Conservation (phyloP, 208 protist genomes). For the Acanthamoeba lenticulata region DNA sequence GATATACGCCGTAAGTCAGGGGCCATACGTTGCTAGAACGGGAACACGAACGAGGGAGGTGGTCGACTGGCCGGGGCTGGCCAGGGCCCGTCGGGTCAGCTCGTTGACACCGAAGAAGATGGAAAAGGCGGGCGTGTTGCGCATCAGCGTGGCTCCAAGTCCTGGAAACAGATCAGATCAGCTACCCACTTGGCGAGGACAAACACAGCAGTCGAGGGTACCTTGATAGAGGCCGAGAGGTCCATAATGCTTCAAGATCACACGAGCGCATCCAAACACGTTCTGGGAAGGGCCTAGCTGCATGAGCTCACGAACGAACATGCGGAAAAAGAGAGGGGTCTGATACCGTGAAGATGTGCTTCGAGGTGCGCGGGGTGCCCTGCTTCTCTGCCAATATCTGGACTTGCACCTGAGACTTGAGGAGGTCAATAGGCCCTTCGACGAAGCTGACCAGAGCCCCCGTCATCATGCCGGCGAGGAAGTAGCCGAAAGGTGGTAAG, state of each 20-base stretch:
- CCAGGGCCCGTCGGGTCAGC: neutral
- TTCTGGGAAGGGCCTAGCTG: no score
- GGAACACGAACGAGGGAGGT: neutral
- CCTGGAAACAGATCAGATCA: no score
- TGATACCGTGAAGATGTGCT: neutral
- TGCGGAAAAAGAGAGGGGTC: neutral
- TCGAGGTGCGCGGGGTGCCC: neutral
- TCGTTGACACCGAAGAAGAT: conserved; percentile 58
- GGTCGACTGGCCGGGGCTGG: neutral
- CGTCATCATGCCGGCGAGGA: conserved; percentile 55
- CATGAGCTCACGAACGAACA: no score
- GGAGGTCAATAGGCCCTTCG: conserved; percentile 63
- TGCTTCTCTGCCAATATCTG: conserved; percentile 67
- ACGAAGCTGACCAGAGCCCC: conserved; percentile 52
- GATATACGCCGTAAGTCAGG: no score
- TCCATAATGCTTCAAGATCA: neutral
- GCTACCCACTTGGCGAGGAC: no score
- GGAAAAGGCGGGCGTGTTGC: conserved; percentile 42
- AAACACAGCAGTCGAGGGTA: no score
- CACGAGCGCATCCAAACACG: conserved; percentile 5
- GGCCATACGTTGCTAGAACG: neutral
- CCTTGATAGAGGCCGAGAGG: neutral
- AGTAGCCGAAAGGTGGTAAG: neutral
- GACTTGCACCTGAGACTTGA: conserved; percentile 71
- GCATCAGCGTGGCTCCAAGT: conserved; percentile 21